phyloP scores from a whole-genome alignment of 257 asterid genomes.

The Nicotiana undulata region DNA sequence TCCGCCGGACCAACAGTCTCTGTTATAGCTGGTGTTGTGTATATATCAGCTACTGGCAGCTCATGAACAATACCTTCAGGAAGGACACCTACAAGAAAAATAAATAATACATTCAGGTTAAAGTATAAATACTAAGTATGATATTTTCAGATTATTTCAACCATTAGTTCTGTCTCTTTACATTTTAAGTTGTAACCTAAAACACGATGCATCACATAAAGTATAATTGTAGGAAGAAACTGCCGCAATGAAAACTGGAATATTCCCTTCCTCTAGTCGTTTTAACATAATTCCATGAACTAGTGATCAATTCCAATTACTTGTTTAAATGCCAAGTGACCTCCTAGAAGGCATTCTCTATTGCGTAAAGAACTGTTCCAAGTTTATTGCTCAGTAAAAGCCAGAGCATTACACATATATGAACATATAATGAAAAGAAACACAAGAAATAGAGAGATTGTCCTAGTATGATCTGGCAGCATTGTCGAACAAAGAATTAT shows the following conservation, averaged over 20 bases:
- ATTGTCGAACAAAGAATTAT: background rate
- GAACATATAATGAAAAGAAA: background rate
- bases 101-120: background rate
- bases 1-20: conserved; percentile 24
- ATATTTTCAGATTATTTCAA: background rate
- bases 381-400: background rate
- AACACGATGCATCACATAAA: background rate
- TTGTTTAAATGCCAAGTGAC: background rate
- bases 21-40: conserved; percentile 26
- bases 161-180: background rate
- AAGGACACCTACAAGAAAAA: conserved; percentile 40
- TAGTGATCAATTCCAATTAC: background rate
- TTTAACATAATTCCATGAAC: background rate
- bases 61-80: conserved; percentile 86
- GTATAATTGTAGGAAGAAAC: background rate
- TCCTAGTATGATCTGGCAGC: background rate
- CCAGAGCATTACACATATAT: background rate
- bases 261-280: background rate
- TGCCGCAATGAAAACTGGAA: background rate
- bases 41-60: conserved; percentile 85
- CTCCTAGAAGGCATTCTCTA: background rate
- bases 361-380: background rate
- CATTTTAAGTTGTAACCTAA: background rate
- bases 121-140: background rate
- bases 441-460: background rate